Percentiles rank a stretch among this genome's conserved stretches.
These are phyloP conservation scores for Tetragonia tetragonoides DNA, from an alignment of 148 eudicot species.

Conservation along the genomic window DNA sequence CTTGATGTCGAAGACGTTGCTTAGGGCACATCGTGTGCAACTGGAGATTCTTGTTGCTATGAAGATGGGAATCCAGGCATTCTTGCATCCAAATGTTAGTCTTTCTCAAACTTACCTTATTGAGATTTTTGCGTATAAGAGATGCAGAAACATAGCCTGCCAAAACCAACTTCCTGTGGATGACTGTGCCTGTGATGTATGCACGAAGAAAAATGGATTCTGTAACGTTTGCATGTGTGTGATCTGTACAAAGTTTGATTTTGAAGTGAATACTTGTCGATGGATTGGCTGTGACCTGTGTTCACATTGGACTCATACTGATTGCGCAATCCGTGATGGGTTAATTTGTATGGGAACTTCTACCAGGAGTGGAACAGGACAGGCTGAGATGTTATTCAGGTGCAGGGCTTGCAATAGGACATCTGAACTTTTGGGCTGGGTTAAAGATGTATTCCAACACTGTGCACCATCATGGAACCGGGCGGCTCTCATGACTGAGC, in stretches of 20 bases:
- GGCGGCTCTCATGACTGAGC: slow-evolving; percentile 46
- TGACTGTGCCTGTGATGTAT: slow-evolving; percentile 52
- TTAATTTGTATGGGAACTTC: slow-evolving; percentile 52
- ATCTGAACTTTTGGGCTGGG: slow-evolving; percentile 66
- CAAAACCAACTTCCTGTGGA: slow-evolving; percentile 55
- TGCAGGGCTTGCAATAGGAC: slow-evolving; percentile 62
- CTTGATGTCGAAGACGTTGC: slow-evolving; percentile 40
- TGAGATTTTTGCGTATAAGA: slow-evolving; percentile 56
- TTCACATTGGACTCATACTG: slow-evolving; percentile 70
- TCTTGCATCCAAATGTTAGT: slow-evolving; percentile 52
- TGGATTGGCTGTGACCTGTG: slow-evolving; percentile 75
- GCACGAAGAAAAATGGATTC: slow-evolving; percentile 52
- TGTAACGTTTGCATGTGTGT: slow-evolving; percentile 70
- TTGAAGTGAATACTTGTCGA: slow-evolving; percentile 63
- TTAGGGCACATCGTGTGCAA: slow-evolving; percentile 50
- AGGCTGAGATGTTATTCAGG: slow-evolving; percentile 54
- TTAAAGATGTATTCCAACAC: slow-evolving; percentile 68
- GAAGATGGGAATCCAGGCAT: slow-evolving; percentile 60
- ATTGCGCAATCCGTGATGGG: slow-evolving; percentile 57
- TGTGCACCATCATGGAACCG: slow-evolving; percentile 60
- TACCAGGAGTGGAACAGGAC: slow-evolving; percentile 39
- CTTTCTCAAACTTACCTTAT: slow-evolving; percentile 53
- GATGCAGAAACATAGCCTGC: slow-evolving; percentile 63
- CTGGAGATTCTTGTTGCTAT: slow-evolving; percentile 58
- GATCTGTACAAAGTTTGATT: slow-evolving; percentile 59